Percentiles rank a stretch among this genome's conserved stretches.
Evolutionary conservation across 345 rosid species (phyloP).

Genomic region (Lepidium didymum): DNA sequence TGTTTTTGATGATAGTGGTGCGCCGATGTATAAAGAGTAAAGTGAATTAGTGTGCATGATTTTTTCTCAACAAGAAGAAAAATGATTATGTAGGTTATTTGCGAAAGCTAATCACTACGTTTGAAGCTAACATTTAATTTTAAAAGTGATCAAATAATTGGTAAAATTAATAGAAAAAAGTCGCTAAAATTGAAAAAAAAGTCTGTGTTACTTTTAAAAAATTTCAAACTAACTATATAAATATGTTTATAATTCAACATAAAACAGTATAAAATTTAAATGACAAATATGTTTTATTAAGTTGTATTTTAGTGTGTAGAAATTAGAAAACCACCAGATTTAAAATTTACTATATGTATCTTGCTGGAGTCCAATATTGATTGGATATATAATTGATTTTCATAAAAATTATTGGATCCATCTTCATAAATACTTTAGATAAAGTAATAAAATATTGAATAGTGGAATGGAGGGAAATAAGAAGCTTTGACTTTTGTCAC

Average conservation of each 20-base stretch:
- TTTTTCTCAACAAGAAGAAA: conserved; percentile 2
- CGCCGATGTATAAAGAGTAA: conserved; percentile 22
- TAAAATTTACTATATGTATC: background rate
- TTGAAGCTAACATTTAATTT: background rate
- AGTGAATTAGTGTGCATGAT: conserved; percentile 15
- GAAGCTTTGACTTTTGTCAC: conserved; percentile 20
- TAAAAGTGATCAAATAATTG: background rate
- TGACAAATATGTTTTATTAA: background rate
- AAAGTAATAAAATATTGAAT: background rate
- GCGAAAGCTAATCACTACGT: background rate
- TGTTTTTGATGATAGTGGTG: conserved; percentile 13
- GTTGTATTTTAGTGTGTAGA: background rate
- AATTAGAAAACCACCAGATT: background rate
- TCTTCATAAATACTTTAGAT: background rate
- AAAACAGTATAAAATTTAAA: background rate
- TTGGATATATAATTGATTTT: background rate
- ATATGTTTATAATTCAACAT: background rate
- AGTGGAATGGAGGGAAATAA: conserved; percentile 3
- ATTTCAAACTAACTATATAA: background rate
- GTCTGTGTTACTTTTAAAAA: no score
- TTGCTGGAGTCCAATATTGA: background rate
- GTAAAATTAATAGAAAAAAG: background rate
- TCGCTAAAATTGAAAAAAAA: background rate
- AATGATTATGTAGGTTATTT: background rate
- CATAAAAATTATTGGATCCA: background rate